These are phyloP conservation scores for Ambispora gerdemannii DNA, from an alignment of 192 early-diverging fungal species.

Conservation along the genomic window DNA sequence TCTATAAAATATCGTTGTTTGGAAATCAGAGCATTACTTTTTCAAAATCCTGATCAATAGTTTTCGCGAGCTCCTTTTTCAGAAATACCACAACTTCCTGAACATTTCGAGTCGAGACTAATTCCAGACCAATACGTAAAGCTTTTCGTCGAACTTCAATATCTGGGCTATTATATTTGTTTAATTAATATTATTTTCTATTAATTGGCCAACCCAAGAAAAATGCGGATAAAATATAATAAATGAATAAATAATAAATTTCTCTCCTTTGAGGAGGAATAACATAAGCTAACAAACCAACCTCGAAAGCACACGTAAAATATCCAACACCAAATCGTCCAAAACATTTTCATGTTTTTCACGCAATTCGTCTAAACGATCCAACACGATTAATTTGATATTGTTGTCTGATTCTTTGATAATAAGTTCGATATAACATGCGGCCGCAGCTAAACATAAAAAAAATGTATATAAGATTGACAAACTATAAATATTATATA, in stretches of 20 bases:
- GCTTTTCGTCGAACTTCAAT: slow-evolving; percentile 91
- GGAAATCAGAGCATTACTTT: slow-evolving; percentile 51
- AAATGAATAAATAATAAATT: not conserved
- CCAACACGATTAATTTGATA: slow-evolving; percentile 94
- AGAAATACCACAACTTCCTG: slow-evolving; percentile 88
- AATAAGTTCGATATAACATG: slow-evolving; percentile 87
- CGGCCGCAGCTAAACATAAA: slow-evolving; percentile 68
- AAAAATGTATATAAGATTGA: not conserved
- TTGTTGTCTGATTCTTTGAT: slow-evolving; percentile 97
- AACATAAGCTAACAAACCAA: slow-evolving; percentile 32
- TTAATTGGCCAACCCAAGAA: no score
- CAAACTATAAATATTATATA: not conserved
- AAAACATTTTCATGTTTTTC: slow-evolving; percentile 84
- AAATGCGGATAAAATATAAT: slow-evolving; percentile 14
- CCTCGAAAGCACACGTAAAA: slow-evolving; percentile 84
- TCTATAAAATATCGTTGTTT: no score
- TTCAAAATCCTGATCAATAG: slow-evolving; percentile 86
- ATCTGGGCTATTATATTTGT: slow-evolving; percentile 82
- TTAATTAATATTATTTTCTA: no score
- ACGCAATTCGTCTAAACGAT: slow-evolving; percentile 84
- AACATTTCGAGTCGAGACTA: slow-evolving; percentile 88
- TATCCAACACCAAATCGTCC: slow-evolving; percentile 95
- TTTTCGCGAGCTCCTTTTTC: slow-evolving; percentile 95
- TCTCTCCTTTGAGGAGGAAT: not conserved
- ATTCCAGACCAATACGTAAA: slow-evolving; percentile 83